Conservation (phyloP, 345 rosid genomes). For the Hibiscus tridactylites region DNA sequence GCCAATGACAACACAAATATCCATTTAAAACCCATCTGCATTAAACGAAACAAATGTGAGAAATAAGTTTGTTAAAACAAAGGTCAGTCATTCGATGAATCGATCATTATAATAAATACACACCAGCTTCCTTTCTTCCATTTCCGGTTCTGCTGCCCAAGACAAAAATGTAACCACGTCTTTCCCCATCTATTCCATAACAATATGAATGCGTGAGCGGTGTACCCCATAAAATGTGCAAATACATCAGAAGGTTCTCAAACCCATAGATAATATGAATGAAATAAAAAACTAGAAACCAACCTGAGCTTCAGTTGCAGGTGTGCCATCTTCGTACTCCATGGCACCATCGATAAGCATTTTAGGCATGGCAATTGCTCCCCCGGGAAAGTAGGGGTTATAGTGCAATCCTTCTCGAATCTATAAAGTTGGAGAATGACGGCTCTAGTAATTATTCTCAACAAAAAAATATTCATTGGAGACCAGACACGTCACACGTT, state of each 20-base stretch:
- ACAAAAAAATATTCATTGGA: neutral
- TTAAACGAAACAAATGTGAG: conserved; percentile 1
- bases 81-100: too few relatives aligned
- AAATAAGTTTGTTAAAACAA: neutral
- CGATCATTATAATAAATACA: too few relatives aligned
- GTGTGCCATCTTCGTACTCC: conserved; percentile 96
- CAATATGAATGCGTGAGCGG: neutral
- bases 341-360: conserved; percentile 96
- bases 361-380: conserved; percentile 99
- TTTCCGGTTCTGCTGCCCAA: conserved; percentile 99
- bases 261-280: neutral
- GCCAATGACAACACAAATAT: conserved; percentile 87
- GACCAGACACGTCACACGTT: too few relatives aligned
- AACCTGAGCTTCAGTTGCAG: conserved; percentile 99
- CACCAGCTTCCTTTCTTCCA: conserved; percentile 89
- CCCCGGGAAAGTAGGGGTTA: conserved; percentile 99
- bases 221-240: neutral
- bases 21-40: conserved; percentile 99
- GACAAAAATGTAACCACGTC: conserved; percentile 82
- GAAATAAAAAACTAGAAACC: conserved; percentile 5
- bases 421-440: conserved; percentile 24
- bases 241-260: neutral
- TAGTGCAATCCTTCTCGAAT: conserved; percentile 93
- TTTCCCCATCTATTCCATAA: conserved; percentile 83
- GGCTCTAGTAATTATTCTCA: conserved; percentile 15